Base-by-base conservation (phyloP, 768 basidiomycete genomes). In the Grammothele lineata region DNA sequence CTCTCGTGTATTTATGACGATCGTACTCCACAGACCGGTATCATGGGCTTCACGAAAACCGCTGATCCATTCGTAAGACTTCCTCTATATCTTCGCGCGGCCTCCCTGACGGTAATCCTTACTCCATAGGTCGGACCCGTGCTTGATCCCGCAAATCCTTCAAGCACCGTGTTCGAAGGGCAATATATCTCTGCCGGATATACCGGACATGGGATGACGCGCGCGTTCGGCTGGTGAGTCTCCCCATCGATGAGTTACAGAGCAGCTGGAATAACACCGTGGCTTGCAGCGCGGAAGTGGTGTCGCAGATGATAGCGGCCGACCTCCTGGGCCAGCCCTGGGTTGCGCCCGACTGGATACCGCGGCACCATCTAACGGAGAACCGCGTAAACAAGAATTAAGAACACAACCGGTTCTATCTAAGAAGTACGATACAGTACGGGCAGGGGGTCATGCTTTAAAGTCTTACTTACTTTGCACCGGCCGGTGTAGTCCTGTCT, bases 21-120 rank as follows among this genome's bases (percentile, higher is more conserved):
- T n/a, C n/a, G n/a, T n/a, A n/a, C n/a, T n/a, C n/a, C n/a, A n/a
- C 35, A 90, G 90, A 87, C 85, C 0, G 91, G 90, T 0, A 87
- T 92, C 36, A 89, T 89, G 87, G 90, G 80, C 0, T 87, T 69
- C 55, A 85, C 88, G 0, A 68, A 66, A 43, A 67, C 66, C 0
- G 67, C 69, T 0, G 82, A 84, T 59, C 88, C 88, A 0, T 80
- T 87, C 43, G 87, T 90, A 57, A 47, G 83, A 68, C n/a, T 41
- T 43, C 14, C 30, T 27, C 38, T 8, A 18, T 2, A 15, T 18
- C 11, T 8, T 34, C n/a, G 12, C 12, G 7, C 9, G n/a, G 11
- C 23, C 21, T n/a, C n/a, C n/a, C n/a, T n/a, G n/a, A n/a, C n/a
- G n/a, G n/a, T n/a, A 14, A 12, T 23, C 21, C 24, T 15, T 32